These are phyloP conservation scores for Jaltomata sinuosa DNA, from an alignment of 257 asterid genomes.

Conservation along the genomic window DNA sequence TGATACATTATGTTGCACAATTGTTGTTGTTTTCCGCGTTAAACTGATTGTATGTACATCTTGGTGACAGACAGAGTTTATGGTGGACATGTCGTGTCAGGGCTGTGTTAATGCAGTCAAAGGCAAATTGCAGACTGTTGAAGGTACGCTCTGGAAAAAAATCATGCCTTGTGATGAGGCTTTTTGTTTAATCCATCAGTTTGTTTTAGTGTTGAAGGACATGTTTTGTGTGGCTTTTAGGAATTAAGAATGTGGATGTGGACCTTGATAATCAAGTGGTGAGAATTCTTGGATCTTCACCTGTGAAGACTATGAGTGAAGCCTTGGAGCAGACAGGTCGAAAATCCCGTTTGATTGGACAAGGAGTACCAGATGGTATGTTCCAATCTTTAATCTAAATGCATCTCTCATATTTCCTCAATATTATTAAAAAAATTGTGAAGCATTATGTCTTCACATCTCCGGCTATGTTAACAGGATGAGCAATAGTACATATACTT, in stretches of 20 bases:
- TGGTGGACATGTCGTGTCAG: constrained; percentile 93
- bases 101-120: constrained; percentile 83
- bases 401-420: not conserved
- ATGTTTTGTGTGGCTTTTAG: constrained; percentile 22
- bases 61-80: constrained; percentile 68
- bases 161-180: not conserved
- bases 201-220: not conserved
- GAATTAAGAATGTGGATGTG: constrained; percentile 76
- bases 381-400: not conserved
- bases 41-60: not conserved
- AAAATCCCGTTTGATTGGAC: constrained; percentile 86
- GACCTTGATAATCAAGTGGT: constrained; percentile 87
- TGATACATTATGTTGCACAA: not conserved
- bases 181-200: not conserved
- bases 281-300: constrained; percentile 74
- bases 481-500: accelerated
- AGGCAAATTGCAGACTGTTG: constrained; percentile 63
- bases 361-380: constrained; percentile 81
- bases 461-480: not conserved
- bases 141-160: constrained; percentile 39
- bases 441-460: not conserved
- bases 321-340: constrained; percentile 93
- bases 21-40: not conserved
- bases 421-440: not conserved
- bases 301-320: constrained; percentile 71